Conservation (phyloP, 2,329 filamentous ascomycete species). For the Penicillium sp. region DNA sequence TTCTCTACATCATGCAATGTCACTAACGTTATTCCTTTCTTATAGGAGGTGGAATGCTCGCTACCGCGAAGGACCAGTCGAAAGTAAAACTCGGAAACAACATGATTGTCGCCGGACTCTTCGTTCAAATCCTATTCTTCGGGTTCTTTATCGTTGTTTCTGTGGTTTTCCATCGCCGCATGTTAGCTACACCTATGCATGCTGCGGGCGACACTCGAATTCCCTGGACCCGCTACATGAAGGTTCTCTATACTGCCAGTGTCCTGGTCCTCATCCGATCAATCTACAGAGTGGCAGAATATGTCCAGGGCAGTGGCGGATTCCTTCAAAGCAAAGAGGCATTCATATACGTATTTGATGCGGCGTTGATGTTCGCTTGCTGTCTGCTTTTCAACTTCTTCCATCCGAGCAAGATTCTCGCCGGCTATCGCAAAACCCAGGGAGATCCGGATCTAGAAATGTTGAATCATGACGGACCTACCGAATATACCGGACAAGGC, state of each 20-base stretch:
- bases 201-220: not conserved
- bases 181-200: constrained; percentile 11
- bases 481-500: not conserved
- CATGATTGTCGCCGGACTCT: constrained; percentile 23
- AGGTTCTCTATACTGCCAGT: constrained; percentile 15
- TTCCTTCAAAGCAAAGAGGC: constrained; percentile 17
- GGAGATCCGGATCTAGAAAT: constrained; percentile 15
- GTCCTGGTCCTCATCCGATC: constrained; percentile 19
- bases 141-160: constrained; percentile 20
- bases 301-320: constrained; percentile 17
- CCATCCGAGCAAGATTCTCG: constrained; percentile 17
- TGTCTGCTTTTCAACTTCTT: constrained; percentile 16
- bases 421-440: not conserved
- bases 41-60: constrained; percentile 19
- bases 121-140: constrained; percentile 26
- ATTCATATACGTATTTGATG: constrained; percentile 21
- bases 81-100: constrained; percentile 19
- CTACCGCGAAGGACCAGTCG: constrained; percentile 11
- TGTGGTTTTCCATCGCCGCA: constrained; percentile 22
- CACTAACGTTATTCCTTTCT: not conserved
- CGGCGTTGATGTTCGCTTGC: constrained; percentile 15
- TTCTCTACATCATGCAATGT: fast-evolving
- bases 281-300: constrained; percentile 20
- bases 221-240: constrained; percentile 19
- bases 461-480: not conserved